These are phyloP conservation scores for Senecio squalidus DNA, from an alignment of 140 eudicot species.

Conservation along the genomic window DNA sequence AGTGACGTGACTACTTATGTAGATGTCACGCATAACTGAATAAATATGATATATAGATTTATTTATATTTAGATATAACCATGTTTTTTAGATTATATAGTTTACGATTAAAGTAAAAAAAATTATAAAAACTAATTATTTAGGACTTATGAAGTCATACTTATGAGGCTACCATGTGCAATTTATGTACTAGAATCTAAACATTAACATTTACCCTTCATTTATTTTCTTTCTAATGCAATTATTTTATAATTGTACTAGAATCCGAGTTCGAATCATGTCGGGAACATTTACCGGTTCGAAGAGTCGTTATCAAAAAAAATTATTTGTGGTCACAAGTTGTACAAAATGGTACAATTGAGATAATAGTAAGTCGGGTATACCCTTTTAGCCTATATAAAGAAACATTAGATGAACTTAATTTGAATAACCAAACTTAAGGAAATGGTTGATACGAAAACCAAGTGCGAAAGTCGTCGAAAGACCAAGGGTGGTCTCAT, in stretches of 20 bases:
- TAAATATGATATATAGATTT: too few species aligned
- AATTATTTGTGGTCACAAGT: conserved; percentile 13
- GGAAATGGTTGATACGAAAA: conserved; percentile 24
- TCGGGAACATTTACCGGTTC: too few species aligned
- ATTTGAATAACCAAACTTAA: conserved; percentile 18
- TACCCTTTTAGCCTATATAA: conserved; percentile 26
- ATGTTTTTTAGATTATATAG: too few species aligned
- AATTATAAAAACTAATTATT: not conserved
- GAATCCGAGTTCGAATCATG: too few species aligned
- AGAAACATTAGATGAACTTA: conserved; percentile 11
- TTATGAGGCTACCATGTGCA: conserved; percentile 8
- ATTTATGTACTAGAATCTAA: not conserved
- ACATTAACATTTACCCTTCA: not conserved
- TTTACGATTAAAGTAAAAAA: too few species aligned
- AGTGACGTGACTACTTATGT: too few species aligned
- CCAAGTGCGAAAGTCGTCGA: conserved; percentile 20
- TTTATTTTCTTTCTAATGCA: not conserved
- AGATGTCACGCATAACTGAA: too few species aligned
- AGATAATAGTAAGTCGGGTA: conserved; percentile 12
- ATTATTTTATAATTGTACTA: too few species aligned
- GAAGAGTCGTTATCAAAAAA: not conserved
- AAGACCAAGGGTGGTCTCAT: conserved; percentile 67
- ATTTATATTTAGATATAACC: too few species aligned
- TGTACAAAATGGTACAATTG: not conserved
- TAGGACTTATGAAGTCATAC: not conserved